These are phyloP conservation scores for Epichloe aotearoae DNA, from an alignment of 2,329 filamentous ascomycete species.

Conservation along the genomic window DNA sequence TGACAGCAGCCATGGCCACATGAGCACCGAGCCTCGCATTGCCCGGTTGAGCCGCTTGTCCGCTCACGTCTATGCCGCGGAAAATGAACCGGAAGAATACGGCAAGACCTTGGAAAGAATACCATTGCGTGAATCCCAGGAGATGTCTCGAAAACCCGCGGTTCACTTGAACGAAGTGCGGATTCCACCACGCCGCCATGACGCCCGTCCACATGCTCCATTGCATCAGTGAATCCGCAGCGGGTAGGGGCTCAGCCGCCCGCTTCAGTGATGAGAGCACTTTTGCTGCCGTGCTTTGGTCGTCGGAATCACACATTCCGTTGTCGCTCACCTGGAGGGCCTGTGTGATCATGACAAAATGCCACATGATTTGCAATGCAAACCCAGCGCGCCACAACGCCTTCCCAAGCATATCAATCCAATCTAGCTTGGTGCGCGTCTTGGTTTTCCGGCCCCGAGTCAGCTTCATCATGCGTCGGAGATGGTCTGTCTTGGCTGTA, in stretches of 20 bases:
- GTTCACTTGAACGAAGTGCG: conserved; percentile 45
- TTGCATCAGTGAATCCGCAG: conserved; percentile 26
- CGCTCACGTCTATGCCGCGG: conserved; percentile 27
- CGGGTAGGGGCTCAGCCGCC: conserved; percentile 23
- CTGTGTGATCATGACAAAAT: conserved; percentile 21
- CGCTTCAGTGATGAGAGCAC: conserved; percentile 8
- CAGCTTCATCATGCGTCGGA: conserved; percentile 62
- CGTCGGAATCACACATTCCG: conserved; percentile 23
- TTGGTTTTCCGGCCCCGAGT: conserved; percentile 28
- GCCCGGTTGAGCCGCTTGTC: conserved; percentile 22
- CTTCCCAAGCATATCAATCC: conserved; percentile 27
- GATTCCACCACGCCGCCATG: conserved; percentile 54
- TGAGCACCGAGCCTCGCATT: conserved; percentile 40
- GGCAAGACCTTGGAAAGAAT: conserved; percentile 48
- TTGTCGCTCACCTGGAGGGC: conserved; percentile 15
- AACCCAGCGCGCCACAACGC: conserved; percentile 37
- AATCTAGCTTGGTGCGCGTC: conserved; percentile 26
- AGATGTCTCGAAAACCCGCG: conserved; percentile 49
- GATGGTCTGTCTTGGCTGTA: conserved; percentile 69
- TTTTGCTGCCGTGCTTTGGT: conserved; percentile 9
- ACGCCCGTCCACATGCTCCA: conserved; percentile 36
- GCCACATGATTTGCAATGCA: conserved; percentile 36
- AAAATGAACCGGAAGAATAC: conserved; percentile 42
- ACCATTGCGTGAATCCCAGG: conserved; percentile 49
- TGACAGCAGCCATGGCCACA: conserved; percentile 36